Percentiles rank a stretch among this genome's conserved stretches.
phyloP scores from a whole-genome alignment of 805 yeast species.

The Blastobotrys chiropterorum region DNA sequence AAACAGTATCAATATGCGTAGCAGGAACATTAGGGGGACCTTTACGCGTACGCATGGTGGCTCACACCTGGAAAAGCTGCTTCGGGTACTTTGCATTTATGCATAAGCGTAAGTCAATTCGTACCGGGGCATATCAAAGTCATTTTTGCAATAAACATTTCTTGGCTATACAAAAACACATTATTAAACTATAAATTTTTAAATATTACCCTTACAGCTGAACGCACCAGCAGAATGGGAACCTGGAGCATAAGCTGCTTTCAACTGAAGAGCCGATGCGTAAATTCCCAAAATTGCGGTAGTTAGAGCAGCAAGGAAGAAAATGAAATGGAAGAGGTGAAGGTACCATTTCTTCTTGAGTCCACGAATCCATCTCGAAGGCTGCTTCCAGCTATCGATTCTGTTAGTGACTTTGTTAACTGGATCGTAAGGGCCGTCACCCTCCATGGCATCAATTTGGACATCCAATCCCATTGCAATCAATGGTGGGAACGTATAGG shows the following conservation, averaged over 20 bases:
- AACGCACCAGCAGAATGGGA: slow-evolving; percentile 15
- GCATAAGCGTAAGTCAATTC: too few relatives aligned
- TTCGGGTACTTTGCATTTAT: too few relatives aligned
- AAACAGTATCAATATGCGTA: too few relatives aligned
- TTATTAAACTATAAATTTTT: too few relatives aligned
- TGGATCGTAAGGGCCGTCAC: slow-evolving; percentile 24
- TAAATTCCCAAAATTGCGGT: slow-evolving; percentile 29
- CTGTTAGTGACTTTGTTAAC: slow-evolving; percentile 16
- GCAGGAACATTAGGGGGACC: too few relatives aligned
- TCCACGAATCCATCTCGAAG: slow-evolving; percentile 34
- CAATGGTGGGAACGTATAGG: slow-evolving; percentile 39
- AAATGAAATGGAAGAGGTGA: slow-evolving; percentile 21
- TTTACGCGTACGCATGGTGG: too few relatives aligned
- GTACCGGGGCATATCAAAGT: background rate
- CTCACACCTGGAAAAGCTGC: too few relatives aligned
- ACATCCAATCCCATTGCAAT: slow-evolving; percentile 21
- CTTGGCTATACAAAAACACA: background rate
- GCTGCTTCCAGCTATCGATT: slow-evolving; percentile 28
- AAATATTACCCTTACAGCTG: slow-evolving; percentile 10
- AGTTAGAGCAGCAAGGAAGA: slow-evolving; percentile 30
- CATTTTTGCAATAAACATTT: background rate
- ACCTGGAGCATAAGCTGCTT: slow-evolving; percentile 13
- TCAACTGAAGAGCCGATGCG: slow-evolving; percentile 19
- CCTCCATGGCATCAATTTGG: slow-evolving; percentile 28
- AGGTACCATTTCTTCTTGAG: slow-evolving; percentile 19